Conservation (phyloP, 177 flowering plant species). For the Vitis hybrid region DNA sequence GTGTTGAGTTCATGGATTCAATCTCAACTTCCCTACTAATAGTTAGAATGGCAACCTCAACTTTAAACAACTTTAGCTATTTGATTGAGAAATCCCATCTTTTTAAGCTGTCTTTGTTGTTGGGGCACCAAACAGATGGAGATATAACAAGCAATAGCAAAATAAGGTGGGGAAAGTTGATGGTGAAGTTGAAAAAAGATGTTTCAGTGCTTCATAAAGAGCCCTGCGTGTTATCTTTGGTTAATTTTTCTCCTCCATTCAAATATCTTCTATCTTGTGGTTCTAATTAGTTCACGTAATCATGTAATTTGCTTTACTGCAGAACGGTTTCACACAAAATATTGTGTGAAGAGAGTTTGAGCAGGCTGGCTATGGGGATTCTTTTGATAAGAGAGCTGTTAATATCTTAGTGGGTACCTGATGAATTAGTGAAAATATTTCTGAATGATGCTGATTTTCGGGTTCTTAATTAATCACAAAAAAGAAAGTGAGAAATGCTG, state of each 20-base stretch:
- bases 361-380: neutral
- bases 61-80: neutral
- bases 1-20: neutral
- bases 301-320: neutral
- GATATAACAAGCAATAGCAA: conserved; percentile 3
- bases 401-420: too few relatives aligned
- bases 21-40: neutral
- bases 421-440: too few relatives aligned
- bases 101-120: conserved; percentile 3
- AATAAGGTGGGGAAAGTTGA: neutral
- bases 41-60: too few relatives aligned
- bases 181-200: neutral
- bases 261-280: neutral
- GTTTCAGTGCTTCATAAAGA: neutral
- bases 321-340: too few relatives aligned
- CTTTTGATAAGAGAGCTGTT: too few relatives aligned
- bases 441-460: too few relatives aligned
- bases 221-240: neutral
- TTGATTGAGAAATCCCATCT: conserved; percentile 7
- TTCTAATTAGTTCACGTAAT: neutral
- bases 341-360: too few relatives aligned
- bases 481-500: too few relatives aligned
- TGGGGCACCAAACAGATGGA: conserved; percentile 5
- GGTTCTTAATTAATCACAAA: too few relatives aligned
- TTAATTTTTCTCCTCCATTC: neutral